phyloP scores from a whole-genome alignment of 257 asterid species.

The Thymus quinquecostatus region DNA sequence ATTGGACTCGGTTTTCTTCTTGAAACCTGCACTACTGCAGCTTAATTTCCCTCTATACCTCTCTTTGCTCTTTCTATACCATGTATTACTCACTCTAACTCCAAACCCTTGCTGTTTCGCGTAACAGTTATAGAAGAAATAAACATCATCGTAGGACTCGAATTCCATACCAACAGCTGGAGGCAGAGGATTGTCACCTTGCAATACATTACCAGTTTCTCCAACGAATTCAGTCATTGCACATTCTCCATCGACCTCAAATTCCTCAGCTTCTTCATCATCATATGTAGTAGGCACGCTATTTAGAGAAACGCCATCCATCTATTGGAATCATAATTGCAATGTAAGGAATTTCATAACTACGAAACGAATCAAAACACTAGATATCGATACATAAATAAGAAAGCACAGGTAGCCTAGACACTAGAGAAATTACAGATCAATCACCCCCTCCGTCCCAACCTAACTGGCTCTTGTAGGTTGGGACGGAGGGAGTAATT shows the following conservation, averaged over 20 bases:
- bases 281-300: conserved; percentile 48
- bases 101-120: conserved; percentile 73
- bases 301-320: conserved; percentile 47
- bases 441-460: background rate
- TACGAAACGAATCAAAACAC: background rate
- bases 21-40: conserved; percentile 75
- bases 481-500: background rate
- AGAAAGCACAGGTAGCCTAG: background rate
- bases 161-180: conserved; percentile 70
- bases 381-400: background rate
- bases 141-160: conserved; percentile 66
- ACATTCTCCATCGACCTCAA: conserved; percentile 53
- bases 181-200: conserved; percentile 59
- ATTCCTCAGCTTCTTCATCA: conserved; percentile 51
- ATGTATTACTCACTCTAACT: conserved; percentile 66
- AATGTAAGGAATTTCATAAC: background rate
- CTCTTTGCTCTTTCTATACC: conserved; percentile 71
- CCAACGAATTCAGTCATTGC: conserved; percentile 58
- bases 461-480: too few relatives aligned
- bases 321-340: conserved; percentile 20
- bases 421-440: background rate
- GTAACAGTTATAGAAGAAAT: conserved; percentile 62
- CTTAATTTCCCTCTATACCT: conserved; percentile 67
- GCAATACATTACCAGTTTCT: conserved; percentile 45
- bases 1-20: conserved; percentile 63